Conservation (phyloP, 345 rosid genomes). For the Cardiospermum halicacabum region DNA sequence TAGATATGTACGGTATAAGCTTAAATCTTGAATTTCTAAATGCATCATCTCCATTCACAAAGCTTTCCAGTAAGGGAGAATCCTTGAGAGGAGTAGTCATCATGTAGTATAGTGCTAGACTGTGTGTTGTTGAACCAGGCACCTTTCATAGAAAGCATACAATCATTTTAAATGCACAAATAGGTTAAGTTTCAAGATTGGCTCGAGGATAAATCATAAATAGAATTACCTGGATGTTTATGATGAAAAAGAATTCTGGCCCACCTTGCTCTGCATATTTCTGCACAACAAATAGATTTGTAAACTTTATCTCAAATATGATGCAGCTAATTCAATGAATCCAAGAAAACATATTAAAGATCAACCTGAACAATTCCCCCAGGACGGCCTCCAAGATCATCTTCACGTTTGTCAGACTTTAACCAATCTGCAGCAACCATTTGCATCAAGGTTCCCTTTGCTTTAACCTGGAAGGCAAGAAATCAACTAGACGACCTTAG, state of each 20-base stretch:
- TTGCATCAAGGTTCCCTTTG: constrained; percentile 81
- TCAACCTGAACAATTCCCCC: constrained; percentile 90
- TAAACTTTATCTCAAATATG: constrained; percentile 10
- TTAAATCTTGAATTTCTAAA: constrained; percentile 94
- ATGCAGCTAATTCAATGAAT: constrained; percentile 10
- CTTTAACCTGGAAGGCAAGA: constrained; percentile 58
- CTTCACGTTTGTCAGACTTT: constrained; percentile 85
- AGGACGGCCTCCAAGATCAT: constrained; percentile 82
- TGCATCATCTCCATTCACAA: constrained; percentile 78
- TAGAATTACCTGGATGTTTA: constrained; percentile 72
- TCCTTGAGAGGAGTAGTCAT: constrained; percentile 76
- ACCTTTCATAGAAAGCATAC: constrained; percentile 43
- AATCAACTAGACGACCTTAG: constrained; percentile 7
- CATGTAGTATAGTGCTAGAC: constrained; percentile 85
- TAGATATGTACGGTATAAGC: constrained; percentile 95
- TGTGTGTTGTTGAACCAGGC: constrained; percentile 83
- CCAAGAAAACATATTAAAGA: constrained; percentile 1
- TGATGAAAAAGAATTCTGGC: constrained; percentile 79
- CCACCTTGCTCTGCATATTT: constrained; percentile 91
- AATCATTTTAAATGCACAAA: constrained; percentile 9
- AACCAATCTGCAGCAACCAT: constrained; percentile 98
- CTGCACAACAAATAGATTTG: constrained; percentile 39
- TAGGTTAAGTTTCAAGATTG: background rate
- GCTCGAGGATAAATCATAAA: constrained; percentile 1
- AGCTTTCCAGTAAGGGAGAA: constrained; percentile 69